Conservation (phyloP, 352 stramenopile genomes). For the Phytophthora cryptogea region DNA sequence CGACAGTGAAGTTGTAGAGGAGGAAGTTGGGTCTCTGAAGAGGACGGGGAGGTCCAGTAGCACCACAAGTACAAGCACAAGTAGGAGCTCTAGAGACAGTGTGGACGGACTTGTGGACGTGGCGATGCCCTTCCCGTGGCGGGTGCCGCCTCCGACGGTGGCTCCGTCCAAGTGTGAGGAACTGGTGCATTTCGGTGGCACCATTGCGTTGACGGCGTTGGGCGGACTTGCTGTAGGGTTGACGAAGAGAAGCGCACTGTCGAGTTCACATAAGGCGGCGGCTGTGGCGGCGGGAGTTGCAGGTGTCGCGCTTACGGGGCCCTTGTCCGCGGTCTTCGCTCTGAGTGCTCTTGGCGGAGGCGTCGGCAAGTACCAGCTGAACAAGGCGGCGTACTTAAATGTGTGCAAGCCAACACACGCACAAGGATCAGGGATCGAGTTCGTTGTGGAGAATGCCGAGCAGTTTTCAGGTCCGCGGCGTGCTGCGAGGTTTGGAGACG, state of each 20-base stretch:
- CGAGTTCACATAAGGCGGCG: slow-evolving; percentile 55
- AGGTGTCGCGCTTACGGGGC: slow-evolving; percentile 55
- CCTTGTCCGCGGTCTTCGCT: slow-evolving; percentile 55
- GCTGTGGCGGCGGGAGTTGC: slow-evolving; percentile 58
- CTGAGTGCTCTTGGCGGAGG: slow-evolving; percentile 57
- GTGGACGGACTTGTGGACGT: slow-evolving; percentile 13
- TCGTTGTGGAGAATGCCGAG: slow-evolving; percentile 64
- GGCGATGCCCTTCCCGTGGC: slow-evolving; percentile 23
- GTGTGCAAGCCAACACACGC: slow-evolving; percentile 40
- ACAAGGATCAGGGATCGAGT: slow-evolving; percentile 31
- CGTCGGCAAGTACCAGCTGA: slow-evolving; percentile 69
- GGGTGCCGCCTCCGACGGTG: slow-evolving; percentile 19
- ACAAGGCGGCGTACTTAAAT: slow-evolving; percentile 61
- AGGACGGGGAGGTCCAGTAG: slow-evolving; percentile 18
- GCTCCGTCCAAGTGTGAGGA: slow-evolving; percentile 37
- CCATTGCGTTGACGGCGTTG: slow-evolving; percentile 48
- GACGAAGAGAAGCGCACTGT: slow-evolving; percentile 59
- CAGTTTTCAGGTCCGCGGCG: slow-evolving; percentile 52
- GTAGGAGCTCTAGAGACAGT: slow-evolving; percentile 26
- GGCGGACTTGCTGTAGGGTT: slow-evolving; percentile 57
- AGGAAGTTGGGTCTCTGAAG: not conserved
- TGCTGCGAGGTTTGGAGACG: slow-evolving; percentile 53
- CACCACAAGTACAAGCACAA: slow-evolving; percentile 25
- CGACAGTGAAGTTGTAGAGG: slow-evolving; percentile 36
- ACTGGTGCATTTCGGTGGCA: slow-evolving; percentile 48